Base-by-base conservation (phyloP, 768 basidiomycete genomes). In the Hericium coralloides region DNA sequence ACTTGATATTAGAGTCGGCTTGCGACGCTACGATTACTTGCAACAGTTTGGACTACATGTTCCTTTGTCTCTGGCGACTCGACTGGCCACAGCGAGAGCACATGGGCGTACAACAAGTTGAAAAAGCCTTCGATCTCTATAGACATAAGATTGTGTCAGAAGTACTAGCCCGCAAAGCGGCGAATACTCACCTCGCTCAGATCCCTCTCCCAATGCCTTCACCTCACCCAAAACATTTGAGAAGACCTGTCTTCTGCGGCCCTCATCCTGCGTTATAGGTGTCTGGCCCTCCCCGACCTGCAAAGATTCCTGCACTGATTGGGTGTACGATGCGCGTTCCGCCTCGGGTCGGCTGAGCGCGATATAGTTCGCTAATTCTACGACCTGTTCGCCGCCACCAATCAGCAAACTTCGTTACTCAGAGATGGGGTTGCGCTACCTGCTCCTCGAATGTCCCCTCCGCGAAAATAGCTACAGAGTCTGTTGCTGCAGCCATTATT, bases 381-480 rank as follows among this genome's bases (percentile, higher is more conserved):
- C 79, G 66, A 91, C 80, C 87, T 94, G 58, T 25, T 45, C 15
- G 10, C 31, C 31, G 10, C 8, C 43, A 9, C 4, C 15, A 20
- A 45, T 45, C 17, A n/a, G 6, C 1, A 7, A 9, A 3, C 43
- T 20, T 2, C 17, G 0, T n/a, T 0, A 45, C n/a, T 18, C n/a
- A 0, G 17, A 2, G 8, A 15, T 45, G 9, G 38, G 37, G 18
- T 26, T 15, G 53, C 12, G 47, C 22, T 52, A 88, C 89, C 82
- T 92, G 88, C 70, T 94, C 91, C 68, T 87, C 85, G 64, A 89
- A 92, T 1, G 90, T 92, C 52, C 91, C 91, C 72, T 94, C 91
- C 18, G 87, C 84, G 66, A 91, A 92, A 62, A 92, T 82, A 58
- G 90, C 84, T 56, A 92, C 76, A 41, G 89, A 87, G 73, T 92